A percentile compares a stretch with the other conserved stretches of the same genome.
Evolutionary conservation across 441 rosid species (phyloP).

Genomic region (Pelargonium citronellum): DNA sequence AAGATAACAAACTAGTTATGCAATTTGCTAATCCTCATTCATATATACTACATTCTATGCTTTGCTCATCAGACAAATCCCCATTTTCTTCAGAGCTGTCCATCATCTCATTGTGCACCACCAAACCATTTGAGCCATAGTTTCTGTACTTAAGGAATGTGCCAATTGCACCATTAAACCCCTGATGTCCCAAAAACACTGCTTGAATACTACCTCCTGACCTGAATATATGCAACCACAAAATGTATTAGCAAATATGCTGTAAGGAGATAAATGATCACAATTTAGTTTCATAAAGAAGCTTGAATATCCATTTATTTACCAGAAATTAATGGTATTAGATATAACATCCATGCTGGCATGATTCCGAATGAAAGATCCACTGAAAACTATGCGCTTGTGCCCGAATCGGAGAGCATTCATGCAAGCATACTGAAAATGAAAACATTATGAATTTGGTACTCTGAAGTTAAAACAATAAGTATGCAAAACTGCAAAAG

Average conservation of each 20-base stretch:
- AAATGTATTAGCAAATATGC: too few species aligned
- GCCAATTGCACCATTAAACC: constrained; percentile 2
- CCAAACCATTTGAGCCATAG: neutral
- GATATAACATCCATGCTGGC: constrained; percentile 95
- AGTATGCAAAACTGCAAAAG: neutral
- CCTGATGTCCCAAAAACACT: neutral
- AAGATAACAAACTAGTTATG: neutral
- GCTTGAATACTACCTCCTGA: neutral
- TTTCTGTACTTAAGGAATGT: neutral
- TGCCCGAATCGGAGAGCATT: constrained; percentile 30
- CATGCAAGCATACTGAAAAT: constrained; percentile 23
- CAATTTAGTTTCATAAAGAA: too few species aligned
- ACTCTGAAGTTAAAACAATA: too few species aligned
- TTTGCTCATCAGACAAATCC: constrained; percentile 31
- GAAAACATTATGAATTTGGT: neutral
- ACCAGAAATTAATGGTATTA: constrained; percentile 92
- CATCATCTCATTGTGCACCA: constrained; percentile 15
- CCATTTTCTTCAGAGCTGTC: constrained; percentile 21
- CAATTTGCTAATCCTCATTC: constrained; percentile 21
- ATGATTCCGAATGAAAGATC: constrained; percentile 90
- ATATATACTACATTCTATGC: constrained; percentile 32
- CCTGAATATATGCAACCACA: neutral
- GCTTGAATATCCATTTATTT: constrained; percentile 8
- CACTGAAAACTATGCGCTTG: constrained; percentile 41
- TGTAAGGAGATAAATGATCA: too few species aligned